Base-by-base conservation (phyloP, 192 early-diverging fungal species). In the Haplosporangium gracile region DNA sequence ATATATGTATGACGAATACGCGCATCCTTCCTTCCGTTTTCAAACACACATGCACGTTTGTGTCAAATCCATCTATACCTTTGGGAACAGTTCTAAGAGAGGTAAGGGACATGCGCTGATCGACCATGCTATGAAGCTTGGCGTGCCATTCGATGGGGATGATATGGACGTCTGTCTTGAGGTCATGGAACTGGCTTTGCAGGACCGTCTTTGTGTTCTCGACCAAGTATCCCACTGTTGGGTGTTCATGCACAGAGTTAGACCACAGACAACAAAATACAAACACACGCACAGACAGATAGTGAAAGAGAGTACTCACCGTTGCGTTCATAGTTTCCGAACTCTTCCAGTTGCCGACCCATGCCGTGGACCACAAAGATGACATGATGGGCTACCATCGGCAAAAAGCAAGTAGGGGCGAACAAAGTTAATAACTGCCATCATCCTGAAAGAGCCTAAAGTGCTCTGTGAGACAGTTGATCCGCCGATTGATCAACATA, bases 301-400 rank as follows among this genome's bases (percentile, higher is more conserved):
- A 20, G 68, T 76, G 38, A 51, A 22, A 29, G 38, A 72, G 10
- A 13, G 7, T 0, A n/a, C 68, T 68, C 87, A 89, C 89, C 89
- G 38, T 89, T 85, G 22, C 78, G 77, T 39, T 81, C 80, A 51
- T 88, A 80, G 77, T 89, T 89, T 15, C 86, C 87, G 57, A 74
- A 89, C 38, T 90, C 81, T 45, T 89, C 90, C 3, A 83, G 79
- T 43, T 89, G 90, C 39, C 88, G 82, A 9, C 90, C 87, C 90
- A 90, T 89, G 3, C 88, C 88, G 43, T 88, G 90, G 24, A 89
- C 82, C 16, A 89, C 81, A 78, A 88, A 89, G 70, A 89, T 77
- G 49, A 88, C 77, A 49, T 85, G 88, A 76, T 90, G 82, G 5
- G 81, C 81, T 82, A 75, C 70, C 40, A 22, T 71, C 65, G 34